Base-by-base conservation (phyloP, 192 early-diverging fungal genomes). In the Dissophora globulifera region DNA sequence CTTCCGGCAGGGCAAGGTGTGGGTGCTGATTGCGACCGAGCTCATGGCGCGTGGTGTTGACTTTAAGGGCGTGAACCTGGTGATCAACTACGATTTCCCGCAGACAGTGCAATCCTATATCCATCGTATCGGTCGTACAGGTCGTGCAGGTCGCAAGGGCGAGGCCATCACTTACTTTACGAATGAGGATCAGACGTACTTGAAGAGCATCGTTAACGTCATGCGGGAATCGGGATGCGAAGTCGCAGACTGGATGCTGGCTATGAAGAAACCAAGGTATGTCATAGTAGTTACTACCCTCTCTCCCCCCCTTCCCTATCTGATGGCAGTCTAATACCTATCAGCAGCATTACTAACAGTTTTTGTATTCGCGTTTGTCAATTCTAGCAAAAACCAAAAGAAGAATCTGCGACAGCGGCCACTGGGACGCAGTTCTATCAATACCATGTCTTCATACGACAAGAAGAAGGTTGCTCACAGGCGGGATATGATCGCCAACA, bases 31-130 rank as follows among this genome's bases (percentile, higher is more conserved):
- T 54, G 88, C 95, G 31, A 98, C 98, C 2, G 96, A 99, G 62
- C 79, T 99, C 46, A 95, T 98, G 93, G 92, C 95, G 8, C 92
- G 98, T 78, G 98, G 98, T 87, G 92, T 99, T 70, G 96, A 99
- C 84, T 98, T 99, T 81, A 96, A 97, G 78, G 95, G 94, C 19
- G 96, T 99, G 25, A 93, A 96, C 53, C 63, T 95, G 58, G 98
- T 99, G 29, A 93, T 99, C 84, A 99, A 99, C 75, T 99, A 97
- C 62, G 98, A 99, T 76, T 96, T 98, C 70, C 96, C 98, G 47
- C 93, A 95, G 80, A 90, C 90, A 7, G 88, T 93, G 2, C 90
- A 90, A 61, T 92, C 91, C 26, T 99, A 99, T 78, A 96, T 98
- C 70, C 98, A 99, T 82, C 80, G 98, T 62, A 96, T 98, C 74